phyloP scores from a whole-genome alignment of 768 basidiomycete genomes.

The Mycena floridula region DNA sequence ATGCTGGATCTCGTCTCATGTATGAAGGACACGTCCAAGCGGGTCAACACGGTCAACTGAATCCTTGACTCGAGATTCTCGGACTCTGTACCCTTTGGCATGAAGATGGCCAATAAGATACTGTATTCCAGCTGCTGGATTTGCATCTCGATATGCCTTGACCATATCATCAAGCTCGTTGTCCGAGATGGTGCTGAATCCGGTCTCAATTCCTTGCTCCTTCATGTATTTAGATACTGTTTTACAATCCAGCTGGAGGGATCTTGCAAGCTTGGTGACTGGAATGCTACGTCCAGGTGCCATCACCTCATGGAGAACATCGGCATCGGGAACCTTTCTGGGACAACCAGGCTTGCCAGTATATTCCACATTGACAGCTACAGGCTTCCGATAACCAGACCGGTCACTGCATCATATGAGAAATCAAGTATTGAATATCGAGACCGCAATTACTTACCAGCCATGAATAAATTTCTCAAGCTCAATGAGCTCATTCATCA shows the following conservation, averaged over 20 bases:
- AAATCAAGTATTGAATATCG: too few species aligned
- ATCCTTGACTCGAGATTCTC: constrained; percentile 6
- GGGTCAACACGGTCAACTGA: constrained; percentile 17
- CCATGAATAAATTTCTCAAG: too few species aligned
- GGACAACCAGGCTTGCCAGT: constrained; percentile 11
- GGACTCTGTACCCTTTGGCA: constrained; percentile 12
- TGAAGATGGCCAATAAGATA: constrained; percentile 20
- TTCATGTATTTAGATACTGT: too few species aligned
- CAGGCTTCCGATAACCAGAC: neutral
- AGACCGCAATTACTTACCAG: too few species aligned
- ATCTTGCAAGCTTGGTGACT: constrained; percentile 6
- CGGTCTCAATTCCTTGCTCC: constrained; percentile 2
- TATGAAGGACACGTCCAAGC: constrained; percentile 13
- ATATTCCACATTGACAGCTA: neutral
- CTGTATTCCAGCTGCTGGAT: constrained; percentile 18
- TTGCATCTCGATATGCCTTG: constrained; percentile 6
- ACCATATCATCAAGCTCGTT: constrained; percentile 8
- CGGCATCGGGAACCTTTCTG: constrained; percentile 5
- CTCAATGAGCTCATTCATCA: too few species aligned
- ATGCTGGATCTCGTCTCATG: constrained; percentile 7
- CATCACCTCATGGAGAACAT: constrained; percentile 6
- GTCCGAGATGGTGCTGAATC: constrained; percentile 4
- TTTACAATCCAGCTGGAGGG: too few species aligned
- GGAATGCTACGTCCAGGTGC: constrained; percentile 7
- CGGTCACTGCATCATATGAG: too few species aligned